Evolutionary conservation across 2,329 filamentous ascomycete species (phyloP).

Genomic region (Ceratocystis albifundus): DNA sequence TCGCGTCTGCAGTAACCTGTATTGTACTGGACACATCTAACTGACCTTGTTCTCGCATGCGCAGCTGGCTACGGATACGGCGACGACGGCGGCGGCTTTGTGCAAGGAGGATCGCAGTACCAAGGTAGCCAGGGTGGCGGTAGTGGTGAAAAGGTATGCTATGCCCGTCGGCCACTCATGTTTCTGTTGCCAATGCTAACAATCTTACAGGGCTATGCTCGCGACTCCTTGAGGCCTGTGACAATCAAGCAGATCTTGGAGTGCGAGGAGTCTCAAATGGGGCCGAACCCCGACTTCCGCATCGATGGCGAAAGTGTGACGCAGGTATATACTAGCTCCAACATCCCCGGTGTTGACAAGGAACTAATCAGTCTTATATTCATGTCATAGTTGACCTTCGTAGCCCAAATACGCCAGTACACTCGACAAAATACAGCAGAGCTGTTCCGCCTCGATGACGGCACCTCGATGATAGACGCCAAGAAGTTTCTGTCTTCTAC

Average conservation of each 20-base stretch:
- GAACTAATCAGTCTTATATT: not conserved
- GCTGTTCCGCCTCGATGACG: slow-evolving; percentile 88
- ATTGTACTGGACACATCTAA: not conserved
- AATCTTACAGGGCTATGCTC: slow-evolving; percentile 45
- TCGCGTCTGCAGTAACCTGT: not conserved
- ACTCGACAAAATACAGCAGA: slow-evolving; percentile 80
- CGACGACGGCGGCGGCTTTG: slow-evolving; percentile 51
- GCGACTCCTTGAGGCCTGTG: slow-evolving; percentile 82
- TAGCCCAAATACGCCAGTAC: slow-evolving; percentile 83
- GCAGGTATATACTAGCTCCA: slow-evolving; percentile 34
- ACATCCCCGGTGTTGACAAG: too few relatives aligned
- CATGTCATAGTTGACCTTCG: slow-evolving; percentile 46
- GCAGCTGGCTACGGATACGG: slow-evolving; percentile 35
- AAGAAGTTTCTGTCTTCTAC: slow-evolving; percentile 51
- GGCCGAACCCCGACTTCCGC: slow-evolving; percentile 53
- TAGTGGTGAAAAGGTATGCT: slow-evolving; percentile 36
- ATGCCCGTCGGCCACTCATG: not conserved
- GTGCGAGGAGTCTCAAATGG: slow-evolving; percentile 61
- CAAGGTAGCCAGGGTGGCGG: slow-evolving; percentile 43
- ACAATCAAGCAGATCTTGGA: slow-evolving; percentile 92
- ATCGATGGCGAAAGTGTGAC: slow-evolving; percentile 67
- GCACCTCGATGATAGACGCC: slow-evolving; percentile 82
- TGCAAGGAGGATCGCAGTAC: slow-evolving; percentile 46
- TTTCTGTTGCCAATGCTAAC: not conserved
- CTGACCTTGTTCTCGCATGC: not conserved